Base-by-base conservation (phyloP, 768 basidiomycete genomes). In the Macrolepiota albuminosa region DNA sequence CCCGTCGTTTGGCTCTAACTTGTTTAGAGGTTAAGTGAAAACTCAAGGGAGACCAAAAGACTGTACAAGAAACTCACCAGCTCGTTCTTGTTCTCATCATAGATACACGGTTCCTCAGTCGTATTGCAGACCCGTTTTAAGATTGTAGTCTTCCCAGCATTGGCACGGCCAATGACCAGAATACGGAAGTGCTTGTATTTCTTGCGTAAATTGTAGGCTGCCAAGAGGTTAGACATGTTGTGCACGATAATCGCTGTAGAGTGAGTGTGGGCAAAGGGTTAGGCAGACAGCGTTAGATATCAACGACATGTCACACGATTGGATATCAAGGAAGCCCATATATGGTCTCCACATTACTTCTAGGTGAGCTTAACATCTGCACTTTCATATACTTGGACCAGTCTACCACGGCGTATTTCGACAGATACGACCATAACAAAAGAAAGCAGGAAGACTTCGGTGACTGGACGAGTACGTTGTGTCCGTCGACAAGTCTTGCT, bases 101-200 rank as follows among this genome's bases (percentile, higher is more conserved):
- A 50, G 33, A 50, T 50, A 33, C 49, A 50, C 2, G 49, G 49
- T 33, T 50, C 49, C 21, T 53, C 52, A 53, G 26, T 39, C 0
- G 52, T 37, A 40, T 53, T 53, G 21, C 52, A 53, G 26, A 53
- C 36, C 14, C 52, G 36, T 9, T 53, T 48, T 24, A 57, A 16
- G 6, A 57, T 24, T 37, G 47, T 57, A 14, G 45, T 47, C 36
- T 60, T 60, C 9, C 59, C 59, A 40, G 59, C 26, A 36, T 60
- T 60, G 36, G 59, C 54, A 18, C 59, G 29, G 7, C 59, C 59
- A 26, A 60, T 60, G 9, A 60, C 54, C 29, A 60, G 59, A 16
- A 60, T 54, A 42, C 59, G 54, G 11, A 60, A 60, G 37, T 56
- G 59, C 6, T 26, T 59, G 21, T 47, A 50, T 37, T 56, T 50